phyloP scores from a whole-genome alignment of 305 asterid genomes.

The Fraxinus angustifolia region DNA sequence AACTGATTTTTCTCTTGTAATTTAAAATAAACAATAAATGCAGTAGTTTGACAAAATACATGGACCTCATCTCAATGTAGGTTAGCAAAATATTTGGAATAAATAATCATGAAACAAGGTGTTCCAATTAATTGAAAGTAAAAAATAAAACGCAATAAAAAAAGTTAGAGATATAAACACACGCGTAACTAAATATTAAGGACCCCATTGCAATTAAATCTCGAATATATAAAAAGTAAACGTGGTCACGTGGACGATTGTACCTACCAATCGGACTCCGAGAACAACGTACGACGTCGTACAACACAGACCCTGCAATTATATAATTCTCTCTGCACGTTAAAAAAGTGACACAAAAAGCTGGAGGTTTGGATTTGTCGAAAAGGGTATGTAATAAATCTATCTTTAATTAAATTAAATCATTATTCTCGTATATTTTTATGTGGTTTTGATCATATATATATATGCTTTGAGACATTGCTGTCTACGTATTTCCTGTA shows the following conservation, averaged over 20 bases:
- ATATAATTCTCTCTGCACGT: neutral
- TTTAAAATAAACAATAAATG: too few relatives aligned
- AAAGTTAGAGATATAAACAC: neutral
- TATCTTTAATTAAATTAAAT: neutral
- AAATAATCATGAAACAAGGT: neutral
- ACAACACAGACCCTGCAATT: neutral
- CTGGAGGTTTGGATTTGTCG: constrained; percentile 13
- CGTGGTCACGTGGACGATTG: neutral
- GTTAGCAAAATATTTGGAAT: neutral
- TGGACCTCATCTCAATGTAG: neutral
- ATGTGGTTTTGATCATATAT: neutral
- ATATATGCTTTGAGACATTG: neutral
- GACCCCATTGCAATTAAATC: neutral
- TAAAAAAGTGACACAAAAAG: neutral
- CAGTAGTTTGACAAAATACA: neutral
- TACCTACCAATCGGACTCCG: neutral
- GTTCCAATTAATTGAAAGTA: neutral
- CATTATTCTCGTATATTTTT: neutral
- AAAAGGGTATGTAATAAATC: constrained; percentile 9
- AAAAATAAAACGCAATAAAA: too few relatives aligned
- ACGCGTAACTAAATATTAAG: neutral
- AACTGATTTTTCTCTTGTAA: neutral
- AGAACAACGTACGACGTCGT: neutral
- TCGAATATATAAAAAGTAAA: neutral
- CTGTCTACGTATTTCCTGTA: neutral